Evolutionary conservation across 2,329 filamentous ascomycete genomes (phyloP).

Genomic region (Claviceps fusiformis): DNA sequence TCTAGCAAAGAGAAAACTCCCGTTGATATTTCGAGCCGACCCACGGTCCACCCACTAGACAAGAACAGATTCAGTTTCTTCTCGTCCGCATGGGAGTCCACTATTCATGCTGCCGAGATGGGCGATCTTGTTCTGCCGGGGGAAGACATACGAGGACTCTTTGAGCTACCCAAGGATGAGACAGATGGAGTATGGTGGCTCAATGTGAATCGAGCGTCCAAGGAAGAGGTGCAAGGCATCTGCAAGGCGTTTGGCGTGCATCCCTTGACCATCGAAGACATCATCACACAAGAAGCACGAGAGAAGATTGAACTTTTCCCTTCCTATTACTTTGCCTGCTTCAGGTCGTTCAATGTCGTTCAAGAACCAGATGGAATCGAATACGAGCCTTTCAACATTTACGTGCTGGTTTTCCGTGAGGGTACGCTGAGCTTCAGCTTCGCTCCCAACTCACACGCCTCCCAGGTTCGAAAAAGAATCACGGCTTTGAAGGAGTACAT

Average conservation of each 20-base stretch:
- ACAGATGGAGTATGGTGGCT: slow-evolving; percentile 93
- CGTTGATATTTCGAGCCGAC: slow-evolving; percentile 23
- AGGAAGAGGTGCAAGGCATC: slow-evolving; percentile 75
- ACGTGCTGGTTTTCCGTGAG: slow-evolving; percentile 92
- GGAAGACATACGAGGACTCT: slow-evolving; percentile 79
- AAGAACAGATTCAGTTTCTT: slow-evolving; percentile 91
- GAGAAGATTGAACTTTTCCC: slow-evolving; percentile 98
- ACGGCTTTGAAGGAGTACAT: slow-evolving; percentile 89
- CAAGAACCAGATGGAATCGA: slow-evolving; percentile 68
- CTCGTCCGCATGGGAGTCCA: slow-evolving; percentile 86
- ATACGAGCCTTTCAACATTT: slow-evolving; percentile 90
- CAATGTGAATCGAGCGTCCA: slow-evolving; percentile 79
- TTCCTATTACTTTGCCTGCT: slow-evolving; percentile 96
- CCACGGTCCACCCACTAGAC: slow-evolving; percentile 32
- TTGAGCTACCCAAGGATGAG: slow-evolving; percentile 50
- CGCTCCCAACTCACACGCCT: slow-evolving; percentile 70
- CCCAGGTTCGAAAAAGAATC: slow-evolving; percentile 83
- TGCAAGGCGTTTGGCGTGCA: slow-evolving; percentile 94
- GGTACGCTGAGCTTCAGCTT: slow-evolving; percentile 94
- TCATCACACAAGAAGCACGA: slow-evolving; percentile 84
- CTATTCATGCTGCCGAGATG: slow-evolving; percentile 79
- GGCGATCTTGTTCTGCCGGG: slow-evolving; percentile 80
- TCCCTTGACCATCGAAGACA: slow-evolving; percentile 91
- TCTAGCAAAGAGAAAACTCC: slow-evolving; percentile 34
- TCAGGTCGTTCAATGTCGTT: slow-evolving; percentile 77